Percentiles rank a stretch among this genome's conserved stretches.
phyloP scores from a whole-genome alignment of 306 rosid species.

The Fragaria nilgerrensis region DNA sequence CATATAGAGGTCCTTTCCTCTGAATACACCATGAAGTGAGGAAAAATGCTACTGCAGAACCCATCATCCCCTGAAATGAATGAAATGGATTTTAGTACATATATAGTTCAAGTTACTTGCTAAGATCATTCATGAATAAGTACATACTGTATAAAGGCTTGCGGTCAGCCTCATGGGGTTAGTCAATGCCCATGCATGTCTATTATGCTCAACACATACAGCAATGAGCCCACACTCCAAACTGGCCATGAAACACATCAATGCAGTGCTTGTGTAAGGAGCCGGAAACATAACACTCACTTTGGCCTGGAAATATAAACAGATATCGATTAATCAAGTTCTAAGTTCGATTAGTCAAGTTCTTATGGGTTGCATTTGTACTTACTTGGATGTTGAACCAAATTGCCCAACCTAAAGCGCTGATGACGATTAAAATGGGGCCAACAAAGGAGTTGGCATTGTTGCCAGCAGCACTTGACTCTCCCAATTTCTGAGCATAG shows the following conservation, averaged over 20 bases:
- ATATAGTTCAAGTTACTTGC: not conserved
- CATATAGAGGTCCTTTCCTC: slow-evolving; percentile 71
- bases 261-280: slow-evolving; percentile 65
- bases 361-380: not conserved
- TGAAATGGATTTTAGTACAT: not conserved
- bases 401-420: slow-evolving; percentile 54
- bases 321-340: not conserved
- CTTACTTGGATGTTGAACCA: slow-evolving; percentile 73
- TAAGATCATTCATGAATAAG: not conserved
- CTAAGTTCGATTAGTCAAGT: not conserved
- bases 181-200: slow-evolving; percentile 58
- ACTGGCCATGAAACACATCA: slow-evolving; percentile 57
- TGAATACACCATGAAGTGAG: slow-evolving; percentile 68
- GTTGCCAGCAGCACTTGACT: slow-evolving; percentile 15
- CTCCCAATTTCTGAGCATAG: slow-evolving; percentile 37
- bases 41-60: slow-evolving; percentile 47
- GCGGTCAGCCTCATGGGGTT: slow-evolving; percentile 43
- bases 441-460: slow-evolving; percentile 34
- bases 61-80: slow-evolving; percentile 49
- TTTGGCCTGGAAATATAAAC: slow-evolving; percentile 47
- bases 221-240: slow-evolving; percentile 62
- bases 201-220: slow-evolving; percentile 32
- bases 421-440: slow-evolving; percentile 35
- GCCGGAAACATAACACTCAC: slow-evolving; percentile 61
- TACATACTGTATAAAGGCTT: slow-evolving; percentile 55